Conservation (phyloP, 148 eudicot species). For the Spergularia bocconei region DNA sequence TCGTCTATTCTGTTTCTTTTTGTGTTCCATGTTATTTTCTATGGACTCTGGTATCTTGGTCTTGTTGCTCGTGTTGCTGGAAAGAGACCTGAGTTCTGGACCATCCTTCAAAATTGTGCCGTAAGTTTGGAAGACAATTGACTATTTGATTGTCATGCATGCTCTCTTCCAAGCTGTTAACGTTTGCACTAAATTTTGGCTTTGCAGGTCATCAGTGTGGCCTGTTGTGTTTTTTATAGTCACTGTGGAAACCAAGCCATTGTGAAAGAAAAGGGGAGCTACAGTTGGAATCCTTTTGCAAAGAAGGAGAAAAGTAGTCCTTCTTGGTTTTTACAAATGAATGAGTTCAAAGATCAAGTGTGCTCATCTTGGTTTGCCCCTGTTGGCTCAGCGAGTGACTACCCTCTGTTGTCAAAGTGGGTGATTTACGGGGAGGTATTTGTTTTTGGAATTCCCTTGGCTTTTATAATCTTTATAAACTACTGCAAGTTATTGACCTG, state of each 20-base stretch:
- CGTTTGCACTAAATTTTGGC: not conserved
- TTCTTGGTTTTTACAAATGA: constrained; percentile 74
- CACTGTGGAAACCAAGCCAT: constrained; percentile 95
- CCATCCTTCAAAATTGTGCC: constrained; percentile 92
- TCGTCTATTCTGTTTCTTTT: constrained; percentile 88
- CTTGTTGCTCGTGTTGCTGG: constrained; percentile 98
- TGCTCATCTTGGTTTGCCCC: constrained; percentile 99
- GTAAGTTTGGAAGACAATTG: constrained; percentile 44
- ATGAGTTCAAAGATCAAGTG: constrained; percentile 83
- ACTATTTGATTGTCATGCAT: not conserved
- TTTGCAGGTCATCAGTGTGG: constrained; percentile 86
- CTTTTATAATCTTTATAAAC: not conserved
- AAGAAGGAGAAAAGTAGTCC: constrained; percentile 77
- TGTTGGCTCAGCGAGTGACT: constrained; percentile 98
- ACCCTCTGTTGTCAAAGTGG: constrained; percentile 96
- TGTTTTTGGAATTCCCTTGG: constrained; percentile 3
- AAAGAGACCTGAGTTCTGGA: constrained; percentile 74
- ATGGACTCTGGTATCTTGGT: constrained; percentile 96
- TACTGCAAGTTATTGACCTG: not conserved
- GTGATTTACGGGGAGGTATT: constrained; percentile 96
- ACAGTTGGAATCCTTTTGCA: constrained; percentile 76
- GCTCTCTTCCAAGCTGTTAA: not conserved
- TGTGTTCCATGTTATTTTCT: constrained; percentile 82
- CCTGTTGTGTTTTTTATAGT: constrained; percentile 98
- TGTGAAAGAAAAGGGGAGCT: constrained; percentile 57